These are phyloP conservation scores for Canariomyces notabilis DNA, from an alignment of 2,329 filamentous ascomycete genomes.

Conservation along the genomic window DNA sequence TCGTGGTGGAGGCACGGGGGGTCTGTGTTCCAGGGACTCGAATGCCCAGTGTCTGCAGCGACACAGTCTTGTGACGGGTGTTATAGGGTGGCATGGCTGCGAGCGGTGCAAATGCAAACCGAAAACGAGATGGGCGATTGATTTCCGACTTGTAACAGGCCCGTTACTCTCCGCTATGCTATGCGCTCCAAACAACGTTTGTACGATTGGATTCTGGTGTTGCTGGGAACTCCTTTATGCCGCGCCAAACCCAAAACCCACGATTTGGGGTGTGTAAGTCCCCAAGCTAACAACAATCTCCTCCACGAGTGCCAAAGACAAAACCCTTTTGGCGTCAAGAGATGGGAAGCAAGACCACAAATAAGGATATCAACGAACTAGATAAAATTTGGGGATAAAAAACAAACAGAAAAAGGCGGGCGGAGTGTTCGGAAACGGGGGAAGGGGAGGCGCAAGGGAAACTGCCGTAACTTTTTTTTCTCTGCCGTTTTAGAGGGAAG, in stretches of 20 bases:
- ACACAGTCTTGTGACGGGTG: slow-evolving; percentile 92
- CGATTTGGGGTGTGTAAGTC: slow-evolving; percentile 1
- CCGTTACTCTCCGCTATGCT: slow-evolving; percentile 10
- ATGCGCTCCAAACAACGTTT: slow-evolving; percentile 1
- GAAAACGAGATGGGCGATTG: slow-evolving; percentile 7
- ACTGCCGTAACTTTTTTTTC: slow-evolving; percentile 25
- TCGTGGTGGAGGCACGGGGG: slow-evolving; percentile 51
- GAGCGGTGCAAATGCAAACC: slow-evolving; percentile 1
- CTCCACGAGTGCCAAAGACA: background rate
- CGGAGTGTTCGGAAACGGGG: slow-evolving; percentile 18
- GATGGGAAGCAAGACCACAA: slow-evolving; percentile 4
- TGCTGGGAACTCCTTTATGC: slow-evolving; percentile 8
- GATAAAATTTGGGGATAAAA: background rate
- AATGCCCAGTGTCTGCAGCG: slow-evolving; percentile 86
- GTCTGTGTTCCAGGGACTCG: slow-evolving; percentile 68
- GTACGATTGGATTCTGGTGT: background rate
- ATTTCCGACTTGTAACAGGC: slow-evolving; percentile 9
- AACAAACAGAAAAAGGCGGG: slow-evolving; percentile 5
- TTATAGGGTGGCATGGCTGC: slow-evolving; percentile 74
- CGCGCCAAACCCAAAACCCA: slow-evolving; percentile 13
- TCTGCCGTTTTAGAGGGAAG: slow-evolving; percentile 21
- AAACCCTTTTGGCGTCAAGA: background rate
- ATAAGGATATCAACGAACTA: slow-evolving; percentile 2
- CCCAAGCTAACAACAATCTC: background rate
- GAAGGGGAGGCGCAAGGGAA: slow-evolving; percentile 5